Evolutionary conservation across 2,329 filamentous ascomycete species (phyloP).

Genomic region (Rhynchosporium agropyri): DNA sequence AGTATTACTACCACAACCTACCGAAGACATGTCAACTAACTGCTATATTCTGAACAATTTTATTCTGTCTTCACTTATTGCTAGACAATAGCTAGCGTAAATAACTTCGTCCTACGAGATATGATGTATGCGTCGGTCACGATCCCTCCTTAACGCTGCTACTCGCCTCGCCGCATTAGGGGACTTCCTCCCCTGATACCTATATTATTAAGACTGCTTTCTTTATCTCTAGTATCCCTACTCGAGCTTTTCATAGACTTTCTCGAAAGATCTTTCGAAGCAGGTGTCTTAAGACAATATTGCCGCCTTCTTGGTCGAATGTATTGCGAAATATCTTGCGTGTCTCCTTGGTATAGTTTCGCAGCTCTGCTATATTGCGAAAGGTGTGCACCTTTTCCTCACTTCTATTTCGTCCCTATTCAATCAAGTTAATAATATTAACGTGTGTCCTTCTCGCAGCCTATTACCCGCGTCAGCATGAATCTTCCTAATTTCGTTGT

Average conservation of each 20-base stretch:
- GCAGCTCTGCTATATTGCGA: neutral
- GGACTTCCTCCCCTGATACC: neutral
- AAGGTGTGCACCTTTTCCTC: neutral
- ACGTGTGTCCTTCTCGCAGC: conserved; percentile 17
- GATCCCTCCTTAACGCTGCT: neutral
- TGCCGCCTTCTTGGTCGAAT: neutral
- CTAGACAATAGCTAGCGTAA: neutral
- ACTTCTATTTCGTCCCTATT: neutral
- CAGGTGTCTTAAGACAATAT: neutral
- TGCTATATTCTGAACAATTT: neutral
- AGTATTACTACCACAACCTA: neutral
- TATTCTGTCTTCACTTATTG: neutral
- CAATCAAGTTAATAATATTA: neutral
- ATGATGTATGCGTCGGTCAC: neutral
- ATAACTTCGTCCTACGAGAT: neutral
- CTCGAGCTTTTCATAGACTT: conserved; percentile 11
- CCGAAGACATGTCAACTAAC: neutral
- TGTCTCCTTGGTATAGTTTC: neutral
- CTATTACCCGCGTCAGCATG: conserved; percentile 17
- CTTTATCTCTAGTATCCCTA: too few relatives aligned
- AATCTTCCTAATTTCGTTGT: conserved; percentile 7
- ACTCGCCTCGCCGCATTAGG: neutral
- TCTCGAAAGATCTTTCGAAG: neutral
- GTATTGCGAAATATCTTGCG: neutral
- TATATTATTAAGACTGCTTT: too few relatives aligned